Evolutionary conservation across 2,329 filamentous ascomycete genomes (phyloP), one percentile per base, ranked within the genome.

Genomic region (Alternaria metachromatica): DNA sequence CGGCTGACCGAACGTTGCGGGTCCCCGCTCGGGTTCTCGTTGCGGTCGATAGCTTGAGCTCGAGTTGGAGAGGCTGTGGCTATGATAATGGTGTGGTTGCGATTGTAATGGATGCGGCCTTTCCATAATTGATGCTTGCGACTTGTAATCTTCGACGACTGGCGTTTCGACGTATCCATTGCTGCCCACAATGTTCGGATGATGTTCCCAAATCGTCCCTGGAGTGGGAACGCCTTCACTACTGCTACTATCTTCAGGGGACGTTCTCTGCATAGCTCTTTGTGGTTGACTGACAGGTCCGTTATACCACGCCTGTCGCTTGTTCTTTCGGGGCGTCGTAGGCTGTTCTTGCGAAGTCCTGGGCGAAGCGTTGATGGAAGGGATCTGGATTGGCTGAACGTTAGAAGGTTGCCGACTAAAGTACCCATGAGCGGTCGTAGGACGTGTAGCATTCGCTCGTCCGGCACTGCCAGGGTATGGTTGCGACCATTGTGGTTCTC

Each of bases 251-350:
- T 86, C 85, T 68, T 86, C 86, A 1, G 86, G 86, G 3, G 86
- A 87, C 0, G 84, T 85, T 12, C 85, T 82, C 56, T 85, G 84
- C 43, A 75, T 64, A n/a, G 63, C 68, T 56, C 71, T 66, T 28
- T 70, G 68, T 9, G 72, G 63, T 56, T 78, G 69, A 37, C 70
- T 64, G 18, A 82, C 65, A 25, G 85, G 85, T 11, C 85, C 86
- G 62, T 92, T 88, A 71, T 93, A 93, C 90, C 91, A 94, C 1
- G 86, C 91, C 63, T 90, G 89, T 3, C 91, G 86, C 74, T 91
- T 92, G 28, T 82, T 82, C 66, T 88, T 88, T 9, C 88, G 85
- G 4, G 87, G 83, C 0, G 87, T 88, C 10, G 85, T 82, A 33
- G 80, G 78, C 37, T 64, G 76, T 62, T 79, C 78, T 68, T 77